Base-by-base conservation (phyloP, 176 grass and related monocot genomes). In the Metroxylon sagu region DNA sequence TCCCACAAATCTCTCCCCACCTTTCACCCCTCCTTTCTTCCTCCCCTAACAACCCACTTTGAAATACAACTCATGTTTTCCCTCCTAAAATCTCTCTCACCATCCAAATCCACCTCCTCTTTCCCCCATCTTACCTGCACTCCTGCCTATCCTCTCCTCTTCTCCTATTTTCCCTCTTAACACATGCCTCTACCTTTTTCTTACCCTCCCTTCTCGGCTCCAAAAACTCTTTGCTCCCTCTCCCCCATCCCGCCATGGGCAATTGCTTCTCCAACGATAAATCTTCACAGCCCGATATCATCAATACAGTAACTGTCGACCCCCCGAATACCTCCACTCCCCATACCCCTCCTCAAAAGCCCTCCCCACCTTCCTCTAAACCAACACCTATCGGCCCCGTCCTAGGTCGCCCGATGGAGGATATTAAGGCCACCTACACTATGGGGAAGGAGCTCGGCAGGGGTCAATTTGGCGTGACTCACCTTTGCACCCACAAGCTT, bases 381-480 rank as follows among this genome's bases (percentile, higher is more conserved):
- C 48, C 72, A 30, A 51, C n/a, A 7, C 35, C 77, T 7, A 25
- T 87, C 2, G 90, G 91, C 19, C 15, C 69, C 6, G 91, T 96
- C 16, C 86, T 96, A 1, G 77, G 75, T 0, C 71, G 83, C 4
- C 71, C 86, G 0, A 82, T 96, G 72, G 91, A 87, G 68, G 91
- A 96, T 57, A 75, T 96, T 18, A 68, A 75, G 14, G 6, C 49
- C 7, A 57, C 61, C 3, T 87, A 85, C 75, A 69, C 67, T 18
- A 23, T 96, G 21, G 91, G 91, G 14, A 84, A 87, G 60, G 91
- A 96, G 78, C 86, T 96, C 15, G 91, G 86, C 0, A 83, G 91
- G 14, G 86, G 86, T 4, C 91, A 96, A 57, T 96, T 96, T 61
- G 91, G 91, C 16, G 77, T 90, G 26, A 96, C 91, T 10, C 78